Evolutionary conservation across 352 stramenopile species (phyloP).

Genomic region (Pythium chondricola): DNA sequence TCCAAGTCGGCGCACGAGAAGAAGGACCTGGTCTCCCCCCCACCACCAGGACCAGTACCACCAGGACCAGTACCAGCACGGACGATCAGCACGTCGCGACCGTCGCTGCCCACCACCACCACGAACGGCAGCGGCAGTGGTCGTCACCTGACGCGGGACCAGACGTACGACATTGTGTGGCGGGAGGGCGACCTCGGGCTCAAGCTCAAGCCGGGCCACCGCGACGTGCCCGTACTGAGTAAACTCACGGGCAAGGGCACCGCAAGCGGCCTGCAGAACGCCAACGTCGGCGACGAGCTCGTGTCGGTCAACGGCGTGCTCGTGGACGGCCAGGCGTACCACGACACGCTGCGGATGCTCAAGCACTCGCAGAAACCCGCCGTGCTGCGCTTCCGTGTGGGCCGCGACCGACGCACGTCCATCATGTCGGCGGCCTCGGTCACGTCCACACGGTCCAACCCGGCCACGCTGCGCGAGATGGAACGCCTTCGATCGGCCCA

Average conservation of each 20-base stretch:
- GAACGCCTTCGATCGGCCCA: conserved; percentile 24
- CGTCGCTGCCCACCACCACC: conserved; percentile 5
- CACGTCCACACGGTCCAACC: conserved; percentile 48
- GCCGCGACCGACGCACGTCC: conserved; percentile 45
- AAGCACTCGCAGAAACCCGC: conserved; percentile 83
- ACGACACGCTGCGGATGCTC: conserved; percentile 80
- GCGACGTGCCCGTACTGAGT: conserved; percentile 74
- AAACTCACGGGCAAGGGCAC: conserved; percentile 81
- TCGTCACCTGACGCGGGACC: conserved; percentile 30
- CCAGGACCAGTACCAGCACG: conserved; percentile 11
- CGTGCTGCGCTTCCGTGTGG: conserved; percentile 71
- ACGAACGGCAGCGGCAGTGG: not conserved
- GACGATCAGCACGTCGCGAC: conserved; percentile 3
- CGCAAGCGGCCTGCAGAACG: conserved; percentile 76
- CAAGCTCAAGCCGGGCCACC: conserved; percentile 76
- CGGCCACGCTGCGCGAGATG: conserved; percentile 38
- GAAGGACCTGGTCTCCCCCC: conserved; percentile 19
- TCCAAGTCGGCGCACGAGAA: no score
- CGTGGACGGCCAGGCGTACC: conserved; percentile 76
- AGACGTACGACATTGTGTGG: conserved; percentile 86
- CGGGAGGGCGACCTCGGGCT: conserved; percentile 78
- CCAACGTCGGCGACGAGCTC: conserved; percentile 74
- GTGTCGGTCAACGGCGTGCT: conserved; percentile 79
- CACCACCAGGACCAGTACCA: not conserved
- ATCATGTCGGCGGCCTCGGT: conserved; percentile 39